phyloP scores from a whole-genome alignment of 208 protist genomes.

The Wallacemonas sp. region DNA sequence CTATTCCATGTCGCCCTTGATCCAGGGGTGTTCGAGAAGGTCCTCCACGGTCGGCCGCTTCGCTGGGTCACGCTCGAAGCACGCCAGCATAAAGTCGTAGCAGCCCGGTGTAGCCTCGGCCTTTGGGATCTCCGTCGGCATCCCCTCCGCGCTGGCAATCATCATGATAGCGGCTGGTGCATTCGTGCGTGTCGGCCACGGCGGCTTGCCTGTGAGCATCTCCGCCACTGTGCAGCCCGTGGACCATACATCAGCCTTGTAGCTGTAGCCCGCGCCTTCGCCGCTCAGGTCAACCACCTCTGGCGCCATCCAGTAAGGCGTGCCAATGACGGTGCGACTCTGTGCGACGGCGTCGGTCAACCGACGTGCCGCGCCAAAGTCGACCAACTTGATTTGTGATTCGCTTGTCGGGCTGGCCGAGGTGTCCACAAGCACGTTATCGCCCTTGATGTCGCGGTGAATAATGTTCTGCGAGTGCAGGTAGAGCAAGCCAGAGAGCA shows the following conservation, averaged over 20 bases:
- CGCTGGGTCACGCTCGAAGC: constrained; percentile 73
- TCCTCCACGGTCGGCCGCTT: constrained; percentile 84
- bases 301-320: constrained; percentile 94
- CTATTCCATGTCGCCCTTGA: constrained; percentile 66
- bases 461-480: constrained; percentile 91
- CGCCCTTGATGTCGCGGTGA: constrained; percentile 92
- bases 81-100: constrained; percentile 81
- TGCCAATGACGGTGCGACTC: constrained; percentile 89
- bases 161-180: constrained; percentile 87
- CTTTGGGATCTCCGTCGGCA: constrained; percentile 82
- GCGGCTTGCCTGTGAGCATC: constrained; percentile 91
- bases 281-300: constrained; percentile 83
- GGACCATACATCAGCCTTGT: constrained; percentile 94
- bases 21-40: constrained; percentile 87
- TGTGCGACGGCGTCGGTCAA: constrained; percentile 83
- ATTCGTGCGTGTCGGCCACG: constrained; percentile 81
- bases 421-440: constrained; percentile 90
- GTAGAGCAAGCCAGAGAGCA: constrained; percentile 83
- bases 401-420: constrained; percentile 43
- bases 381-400: constrained; percentile 88
- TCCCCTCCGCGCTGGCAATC: constrained; percentile 75
- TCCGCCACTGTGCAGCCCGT: constrained; percentile 92
- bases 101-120: constrained; percentile 76
- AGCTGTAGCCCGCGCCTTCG: constrained; percentile 71
- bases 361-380: constrained; percentile 86